Evolutionary conservation across 768 basidiomycete genomes (phyloP), one percentile per base, ranked within the genome.

Genomic region (Leccinum disarticulatum): DNA sequence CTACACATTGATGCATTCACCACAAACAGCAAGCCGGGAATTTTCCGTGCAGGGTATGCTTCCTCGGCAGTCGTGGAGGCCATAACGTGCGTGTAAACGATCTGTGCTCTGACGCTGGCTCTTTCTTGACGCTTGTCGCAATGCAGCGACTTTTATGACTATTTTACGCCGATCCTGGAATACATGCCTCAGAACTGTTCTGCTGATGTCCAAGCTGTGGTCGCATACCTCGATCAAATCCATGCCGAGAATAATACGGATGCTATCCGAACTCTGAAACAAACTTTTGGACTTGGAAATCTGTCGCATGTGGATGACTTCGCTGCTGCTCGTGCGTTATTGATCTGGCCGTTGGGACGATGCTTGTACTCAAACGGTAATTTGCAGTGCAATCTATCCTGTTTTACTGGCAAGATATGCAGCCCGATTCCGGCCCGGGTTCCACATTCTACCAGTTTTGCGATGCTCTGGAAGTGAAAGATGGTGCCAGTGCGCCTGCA

Each of bases 181-280:
- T 74, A 82, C 65, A 90, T 89, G 87, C 85, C 88, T 3, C 65
- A 64, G 61, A 91, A 91, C 70, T 91, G 90, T 73, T 88, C 87
- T 7, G 81, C 86, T 0, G 89, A 91, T 65, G 80, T 90, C 30
- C 75, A 87, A 68, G 81, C 80, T 5, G 87, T 86, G 17, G 80
- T 90, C 53, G 69, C 79, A 10, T 80, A 87, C 63, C 73, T 90
- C 46, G 88, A 90, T 66, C 53, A 78, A 55, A 82, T 83, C 6
- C 84, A 88, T 64, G 71, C 72, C 0, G 74, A 74, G 3, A 76
- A 76, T 1, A 75, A 85, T 61, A 57, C 69, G 4, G 70, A 72
- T 35, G 81, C 82, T 13, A 84, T 88, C 43, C 71, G 83, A 56
- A 65, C 64, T 22, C 70, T 90, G 60, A 86, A 90, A 69, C 76